phyloP scores from a whole-genome alignment of 192 early-diverging fungal genomes.

The Pilaira anomala region DNA sequence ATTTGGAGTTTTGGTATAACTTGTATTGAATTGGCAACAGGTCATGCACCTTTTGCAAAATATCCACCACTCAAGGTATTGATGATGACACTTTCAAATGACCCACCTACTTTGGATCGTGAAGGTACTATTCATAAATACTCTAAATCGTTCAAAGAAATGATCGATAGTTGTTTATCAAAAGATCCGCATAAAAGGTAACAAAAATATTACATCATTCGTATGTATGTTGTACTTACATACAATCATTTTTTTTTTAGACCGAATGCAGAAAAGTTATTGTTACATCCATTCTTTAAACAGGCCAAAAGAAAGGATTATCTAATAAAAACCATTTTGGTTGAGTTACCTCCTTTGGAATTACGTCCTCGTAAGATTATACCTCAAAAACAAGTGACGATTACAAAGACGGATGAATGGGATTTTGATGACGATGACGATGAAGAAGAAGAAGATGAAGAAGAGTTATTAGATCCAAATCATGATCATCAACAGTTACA shows the following conservation, averaged over 20 bases:
- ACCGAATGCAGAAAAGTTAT: slow-evolving; percentile 72
- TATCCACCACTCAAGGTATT: slow-evolving; percentile 85
- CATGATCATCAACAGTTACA: background rate
- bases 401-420: slow-evolving; percentile 60
- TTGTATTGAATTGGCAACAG: slow-evolving; percentile 78
- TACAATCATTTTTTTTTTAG: slow-evolving; percentile 34
- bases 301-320: slow-evolving; percentile 68
- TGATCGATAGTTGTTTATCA: slow-evolving; percentile 79
- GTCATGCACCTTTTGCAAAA: slow-evolving; percentile 87
- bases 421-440: slow-evolving; percentile 57
- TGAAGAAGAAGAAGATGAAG: background rate
- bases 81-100: slow-evolving; percentile 84
- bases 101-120: slow-evolving; percentile 80
- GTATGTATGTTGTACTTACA: background rate
- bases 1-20: slow-evolving; percentile 94
- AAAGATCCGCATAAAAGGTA: slow-evolving; percentile 74
- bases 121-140: slow-evolving; percentile 72
- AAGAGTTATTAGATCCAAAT: background rate
- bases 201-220: background rate
- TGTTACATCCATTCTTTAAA: slow-evolving; percentile 78
- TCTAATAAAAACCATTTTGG: slow-evolving; percentile 54
- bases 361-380: slow-evolving; percentile 61
- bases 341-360: slow-evolving; percentile 65
- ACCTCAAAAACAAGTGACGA: slow-evolving; percentile 39
- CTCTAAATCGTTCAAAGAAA: slow-evolving; percentile 76